Percentiles rank a stretch among this genome's conserved stretches.
phyloP scores from a whole-genome alignment of 495 filamentous ascomycete species.

The Aspergillus bridgeri region DNA sequence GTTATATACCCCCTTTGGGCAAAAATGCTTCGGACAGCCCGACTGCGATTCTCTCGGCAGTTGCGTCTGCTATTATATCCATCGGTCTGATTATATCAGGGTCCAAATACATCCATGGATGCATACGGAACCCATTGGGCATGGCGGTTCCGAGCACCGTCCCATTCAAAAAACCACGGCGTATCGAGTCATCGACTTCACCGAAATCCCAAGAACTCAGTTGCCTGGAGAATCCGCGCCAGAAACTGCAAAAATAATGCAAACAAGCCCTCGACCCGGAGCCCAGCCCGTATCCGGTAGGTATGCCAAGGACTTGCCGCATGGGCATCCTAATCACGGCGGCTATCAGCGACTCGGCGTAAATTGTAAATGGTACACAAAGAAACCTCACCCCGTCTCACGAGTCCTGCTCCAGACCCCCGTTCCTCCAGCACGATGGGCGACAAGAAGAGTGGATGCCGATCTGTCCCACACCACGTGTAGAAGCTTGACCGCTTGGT shows the following conservation, averaged over 20 bases:
- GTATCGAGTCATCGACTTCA: no score
- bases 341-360: no score
- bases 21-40: background rate
- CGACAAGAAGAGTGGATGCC: conserved; percentile 5
- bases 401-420: background rate
- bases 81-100: no score
- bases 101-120: no score
- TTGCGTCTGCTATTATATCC: no score
- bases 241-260: background rate
- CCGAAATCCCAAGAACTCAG: no score
- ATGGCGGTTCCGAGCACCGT: no score
- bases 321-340: no score
- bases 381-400: background rate
- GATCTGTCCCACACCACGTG: conserved; percentile 34
- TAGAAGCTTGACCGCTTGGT: conserved; percentile 30
- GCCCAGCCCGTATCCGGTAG: background rate
- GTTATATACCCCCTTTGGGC: background rate
- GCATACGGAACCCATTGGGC: no score
- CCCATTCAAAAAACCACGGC: no score
- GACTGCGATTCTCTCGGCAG: background rate
- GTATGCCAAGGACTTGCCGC: background rate
- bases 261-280: background rate
- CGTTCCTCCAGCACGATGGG: background rate
- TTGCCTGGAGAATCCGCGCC: background rate
- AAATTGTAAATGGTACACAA: no score